phyloP scores from a whole-genome alignment of 805 yeast genomes.

The Hagleromyces aurorensis region DNA sequence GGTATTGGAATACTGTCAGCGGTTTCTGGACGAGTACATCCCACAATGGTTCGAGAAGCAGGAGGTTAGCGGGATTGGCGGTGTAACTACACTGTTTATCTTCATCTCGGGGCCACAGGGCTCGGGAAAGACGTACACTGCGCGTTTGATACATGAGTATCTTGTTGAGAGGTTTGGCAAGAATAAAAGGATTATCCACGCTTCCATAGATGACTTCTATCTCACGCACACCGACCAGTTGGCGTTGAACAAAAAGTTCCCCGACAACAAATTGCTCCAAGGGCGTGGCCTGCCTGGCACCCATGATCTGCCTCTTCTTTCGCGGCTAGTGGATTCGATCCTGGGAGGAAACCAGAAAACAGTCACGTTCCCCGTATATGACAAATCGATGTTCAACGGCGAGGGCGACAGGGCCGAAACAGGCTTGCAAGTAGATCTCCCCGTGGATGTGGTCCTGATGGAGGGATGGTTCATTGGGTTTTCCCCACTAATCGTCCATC shows the following conservation, averaged over 20 bases:
- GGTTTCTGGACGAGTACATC: constrained; percentile 17
- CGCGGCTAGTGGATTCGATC: constrained; percentile 26
- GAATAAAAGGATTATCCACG: constrained; percentile 33
- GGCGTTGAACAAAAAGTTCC: constrained; percentile 33
- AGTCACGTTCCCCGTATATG: constrained; percentile 57
- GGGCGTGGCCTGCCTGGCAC: constrained; percentile 95
- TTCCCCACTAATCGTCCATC: constrained; percentile 32
- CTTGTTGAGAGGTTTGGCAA: constrained; percentile 33
- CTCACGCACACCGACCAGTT: constrained; percentile 56
- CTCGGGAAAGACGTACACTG: constrained; percentile 60
- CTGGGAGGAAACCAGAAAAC: constrained; percentile 26
- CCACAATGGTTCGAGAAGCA: constrained; percentile 18
- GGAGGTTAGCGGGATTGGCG: constrained; percentile 3
- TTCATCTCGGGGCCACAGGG: constrained; percentile 75
- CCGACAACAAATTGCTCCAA: constrained; percentile 47
- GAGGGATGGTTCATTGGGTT: constrained; percentile 97
- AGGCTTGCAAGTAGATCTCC: constrained; percentile 23
- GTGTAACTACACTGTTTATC: constrained; percentile 37
- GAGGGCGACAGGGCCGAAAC: constrained; percentile 63
- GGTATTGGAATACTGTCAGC: too few species aligned
- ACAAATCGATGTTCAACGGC: constrained; percentile 64
- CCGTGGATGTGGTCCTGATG: constrained; percentile 59
- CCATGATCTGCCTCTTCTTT: constrained; percentile 51
- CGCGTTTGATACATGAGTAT: constrained; percentile 34
- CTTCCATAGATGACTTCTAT: constrained; percentile 86